Percentiles rank a stretch among this genome's conserved stretches.
Evolutionary conservation across 257 asterid genomes (phyloP).

Genomic region (Gentiana macrophylla): DNA sequence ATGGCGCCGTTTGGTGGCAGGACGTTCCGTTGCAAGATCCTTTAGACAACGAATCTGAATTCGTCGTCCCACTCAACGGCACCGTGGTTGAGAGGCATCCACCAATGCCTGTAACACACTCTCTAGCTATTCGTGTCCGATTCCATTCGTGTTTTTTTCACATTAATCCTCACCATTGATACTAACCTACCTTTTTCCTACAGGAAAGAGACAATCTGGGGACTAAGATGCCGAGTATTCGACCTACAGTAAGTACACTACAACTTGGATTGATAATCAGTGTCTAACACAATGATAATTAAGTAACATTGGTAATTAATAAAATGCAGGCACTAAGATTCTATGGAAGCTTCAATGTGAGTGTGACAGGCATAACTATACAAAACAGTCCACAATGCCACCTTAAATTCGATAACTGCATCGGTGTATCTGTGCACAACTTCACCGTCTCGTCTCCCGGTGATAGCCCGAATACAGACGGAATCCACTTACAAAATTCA

Average conservation of each 20-base stretch:
- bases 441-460: constrained; percentile 67
- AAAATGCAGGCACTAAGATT: constrained; percentile 76
- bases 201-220: constrained; percentile 41
- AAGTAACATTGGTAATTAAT: not conserved
- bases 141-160: not conserved
- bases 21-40: constrained; percentile 29
- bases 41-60: constrained; percentile 76
- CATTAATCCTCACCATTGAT: constrained; percentile 1
- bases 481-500: constrained; percentile 86
- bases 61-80: constrained; percentile 48
- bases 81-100: constrained; percentile 23
- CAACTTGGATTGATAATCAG: not conserved
- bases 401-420: constrained; percentile 71
- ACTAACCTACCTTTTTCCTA: constrained; percentile 6
- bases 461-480: constrained; percentile 89
- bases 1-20: constrained; percentile 93
- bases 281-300: not conserved
- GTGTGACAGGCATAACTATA: constrained; percentile 73
- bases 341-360: constrained; percentile 73
- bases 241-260: constrained; percentile 80
- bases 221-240: constrained; percentile 63
- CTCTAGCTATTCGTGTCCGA: no score
- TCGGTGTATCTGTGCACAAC: constrained; percentile 65
- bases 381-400: constrained; percentile 82
- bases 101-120: constrained; percentile 48